phyloP scores from a whole-genome alignment of 2,329 filamentous ascomycete species.

The Dothistroma septosporum region DNA sequence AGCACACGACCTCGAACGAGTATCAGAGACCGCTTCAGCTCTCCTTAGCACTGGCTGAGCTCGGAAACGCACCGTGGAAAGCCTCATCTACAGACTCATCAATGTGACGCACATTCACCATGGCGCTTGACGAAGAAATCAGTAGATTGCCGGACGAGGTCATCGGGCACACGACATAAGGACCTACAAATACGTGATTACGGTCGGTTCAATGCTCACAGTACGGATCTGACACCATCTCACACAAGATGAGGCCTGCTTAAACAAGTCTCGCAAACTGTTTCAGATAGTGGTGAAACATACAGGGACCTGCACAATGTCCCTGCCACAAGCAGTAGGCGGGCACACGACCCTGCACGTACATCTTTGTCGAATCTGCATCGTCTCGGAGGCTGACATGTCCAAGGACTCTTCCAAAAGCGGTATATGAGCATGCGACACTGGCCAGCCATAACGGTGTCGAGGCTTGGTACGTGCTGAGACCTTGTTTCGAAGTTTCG shows the following conservation, averaged over 20 bases:
- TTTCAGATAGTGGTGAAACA: background rate
- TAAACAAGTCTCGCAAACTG: background rate
- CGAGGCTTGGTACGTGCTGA: slow-evolving; percentile 4
- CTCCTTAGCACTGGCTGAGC: too few species aligned
- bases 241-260: background rate
- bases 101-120: too few species aligned
- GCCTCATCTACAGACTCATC: too few species aligned
- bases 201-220: background rate
- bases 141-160: background rate
- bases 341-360: background rate
- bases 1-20: background rate
- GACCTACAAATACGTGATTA: background rate
- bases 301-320: background rate
- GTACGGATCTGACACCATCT: background rate
- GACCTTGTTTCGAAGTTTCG: background rate
- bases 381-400: background rate
- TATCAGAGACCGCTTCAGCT: too few species aligned
- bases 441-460: background rate
- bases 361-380: background rate
- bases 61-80: too few species aligned
- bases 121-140: too few species aligned
- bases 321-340: background rate
- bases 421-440: background rate
- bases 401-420: background rate
- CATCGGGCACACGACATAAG: background rate